A percentile compares a stretch with the other conserved stretches of the same genome.
Evolutionary conservation across 2,329 filamentous ascomycete species (phyloP).

Genomic region (Penicillium sp.): DNA sequence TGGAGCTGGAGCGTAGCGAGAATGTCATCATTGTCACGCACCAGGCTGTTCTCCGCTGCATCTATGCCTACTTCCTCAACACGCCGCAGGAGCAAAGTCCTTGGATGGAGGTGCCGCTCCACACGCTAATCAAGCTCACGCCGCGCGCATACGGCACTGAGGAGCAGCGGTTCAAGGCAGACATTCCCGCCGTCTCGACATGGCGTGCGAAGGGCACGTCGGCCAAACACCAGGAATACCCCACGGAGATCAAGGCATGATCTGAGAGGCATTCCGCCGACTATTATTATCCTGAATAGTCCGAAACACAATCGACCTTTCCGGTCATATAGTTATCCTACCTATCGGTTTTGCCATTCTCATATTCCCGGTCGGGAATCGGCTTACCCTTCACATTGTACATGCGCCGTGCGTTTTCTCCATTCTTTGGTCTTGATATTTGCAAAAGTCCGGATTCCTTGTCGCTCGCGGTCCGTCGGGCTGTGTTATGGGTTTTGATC

Average conservation of each 20-base stretch:
- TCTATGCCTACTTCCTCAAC: constrained; percentile 98
- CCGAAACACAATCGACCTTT: too few species aligned
- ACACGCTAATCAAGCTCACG: constrained; percentile 92
- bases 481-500: too few species aligned
- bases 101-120: constrained; percentile 97
- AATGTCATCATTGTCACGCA: constrained; percentile 98
- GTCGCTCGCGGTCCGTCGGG: too few species aligned
- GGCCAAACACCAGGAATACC: constrained; percentile 64
- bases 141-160: constrained; percentile 89
- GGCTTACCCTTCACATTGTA: too few species aligned
- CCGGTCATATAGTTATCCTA: too few species aligned
- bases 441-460: too few species aligned
- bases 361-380: too few species aligned
- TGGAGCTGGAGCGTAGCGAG: constrained; percentile 92
- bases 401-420: too few species aligned
- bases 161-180: constrained; percentile 75
- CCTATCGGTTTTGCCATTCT: too few species aligned
- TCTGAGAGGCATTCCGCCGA: too few species aligned
- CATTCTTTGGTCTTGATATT: too few species aligned
- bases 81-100: constrained; percentile 84
- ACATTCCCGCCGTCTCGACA: constrained; percentile 91
- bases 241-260: constrained; percentile 7
- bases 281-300: too few species aligned
- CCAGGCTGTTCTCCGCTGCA: constrained; percentile 90
- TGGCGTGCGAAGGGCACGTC: constrained; percentile 90